Evolutionary conservation across 176 grass and related monocot genomes (phyloP).

Genomic region (Eragrostis curvula): DNA sequence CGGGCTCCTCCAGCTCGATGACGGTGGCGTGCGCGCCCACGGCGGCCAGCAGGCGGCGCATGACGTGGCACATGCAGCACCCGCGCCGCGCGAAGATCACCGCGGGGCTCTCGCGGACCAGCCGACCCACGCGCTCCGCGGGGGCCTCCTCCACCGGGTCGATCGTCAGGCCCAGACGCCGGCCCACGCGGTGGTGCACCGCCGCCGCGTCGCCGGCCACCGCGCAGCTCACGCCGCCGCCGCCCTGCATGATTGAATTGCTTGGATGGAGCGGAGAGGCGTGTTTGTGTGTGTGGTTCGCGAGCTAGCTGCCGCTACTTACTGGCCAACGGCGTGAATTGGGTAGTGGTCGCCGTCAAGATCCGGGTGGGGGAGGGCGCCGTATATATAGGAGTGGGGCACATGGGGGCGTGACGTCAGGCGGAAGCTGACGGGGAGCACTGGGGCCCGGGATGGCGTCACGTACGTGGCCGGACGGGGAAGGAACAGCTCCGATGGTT

Average conservation of each 20-base stretch:
- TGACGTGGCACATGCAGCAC: slow-evolving; percentile 93
- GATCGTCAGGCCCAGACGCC: slow-evolving; percentile 52
- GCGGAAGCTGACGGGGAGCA: slow-evolving; percentile 25
- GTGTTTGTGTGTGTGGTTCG: background rate
- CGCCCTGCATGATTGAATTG: slow-evolving; percentile 38
- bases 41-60: slow-evolving; percentile 58
- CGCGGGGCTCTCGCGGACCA: slow-evolving; percentile 74
- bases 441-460: slow-evolving; percentile 50
- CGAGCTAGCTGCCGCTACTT: background rate
- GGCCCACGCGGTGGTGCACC: background rate
- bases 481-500: background rate
- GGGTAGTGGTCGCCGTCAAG: slow-evolving; percentile 33
- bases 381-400: slow-evolving; percentile 44
- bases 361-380: slow-evolving; percentile 14
- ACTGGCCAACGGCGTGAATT: background rate
- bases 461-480: slow-evolving; percentile 39
- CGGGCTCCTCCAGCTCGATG: slow-evolving; percentile 71
- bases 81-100: slow-evolving; percentile 69
- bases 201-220: slow-evolving; percentile 14
- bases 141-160: slow-evolving; percentile 53
- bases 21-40: slow-evolving; percentile 77
- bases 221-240: slow-evolving; percentile 50
- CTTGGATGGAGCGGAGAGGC: background rate
- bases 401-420: slow-evolving; percentile 68
- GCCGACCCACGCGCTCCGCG: slow-evolving; percentile 49